Evolutionary conservation across 1,284 basidiomycete species (phyloP), one percentile per base, ranked within the genome.

Genomic region (Puccinia coronata): DNA sequence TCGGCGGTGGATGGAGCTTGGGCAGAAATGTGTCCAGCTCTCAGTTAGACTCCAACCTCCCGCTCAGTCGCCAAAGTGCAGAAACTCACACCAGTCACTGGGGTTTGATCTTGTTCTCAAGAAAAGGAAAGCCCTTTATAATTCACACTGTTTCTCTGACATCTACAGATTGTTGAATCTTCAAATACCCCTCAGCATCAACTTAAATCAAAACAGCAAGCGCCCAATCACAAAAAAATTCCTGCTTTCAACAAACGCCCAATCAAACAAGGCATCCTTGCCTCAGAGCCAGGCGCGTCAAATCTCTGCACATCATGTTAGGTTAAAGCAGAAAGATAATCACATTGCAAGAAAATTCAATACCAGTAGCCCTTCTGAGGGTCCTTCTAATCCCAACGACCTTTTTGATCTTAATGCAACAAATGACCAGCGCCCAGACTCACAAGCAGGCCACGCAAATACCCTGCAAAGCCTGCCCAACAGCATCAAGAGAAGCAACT

Each of bases 1-100:
- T 51, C 49, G 57, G 63, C 14, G 63, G 41, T 2, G 76, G 59
- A 6, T 65, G 61, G 61, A 78, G 76, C 51, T 53, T 65, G 31
- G 59, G 63, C 16, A 78, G 39, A 51, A 69, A 78, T 25, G 8
- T 69, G 41, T 43, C 61, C 1, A 67, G 18, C 5, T 49, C 59
- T 65, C n/a, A 11, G n/a, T n/a, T n/a, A n/a, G n/a, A n/a, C 4
- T 51, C 47, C 25, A 31, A 28, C 20, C 49, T 55, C 31, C 23
- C 23, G 34, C 55, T 1, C 59, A 31, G 36, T 11, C 28, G n/a
- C n/a, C n/a, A n/a, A n/a, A n/a, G n/a, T n/a, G n/a, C 18, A 28
- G 36, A 18, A 25, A n/a, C 18, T 31, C 31, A 69, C 11, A 41
- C 39, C 43, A 14, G 43, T 18, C 31, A 67, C 28, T 39, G 20